Conservation (phyloP, 2,329 filamentous ascomycete genomes). For the Fusarium humuli region DNA sequence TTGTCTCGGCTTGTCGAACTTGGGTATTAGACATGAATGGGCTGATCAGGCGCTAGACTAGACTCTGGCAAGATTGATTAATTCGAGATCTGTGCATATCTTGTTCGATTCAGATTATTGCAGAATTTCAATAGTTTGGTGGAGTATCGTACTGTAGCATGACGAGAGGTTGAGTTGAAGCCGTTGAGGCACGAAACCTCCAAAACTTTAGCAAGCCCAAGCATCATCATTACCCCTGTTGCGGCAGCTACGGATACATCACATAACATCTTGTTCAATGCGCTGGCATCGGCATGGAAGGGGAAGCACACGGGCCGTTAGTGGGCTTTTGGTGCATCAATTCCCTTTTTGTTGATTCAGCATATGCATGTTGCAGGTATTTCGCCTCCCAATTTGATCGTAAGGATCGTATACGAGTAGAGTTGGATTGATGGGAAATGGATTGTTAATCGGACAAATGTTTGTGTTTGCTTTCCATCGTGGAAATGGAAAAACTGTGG, state of each 20-base stretch:
- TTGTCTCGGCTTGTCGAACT: slow-evolving; percentile 29
- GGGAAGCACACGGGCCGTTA: slow-evolving; percentile 39
- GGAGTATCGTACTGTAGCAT: slow-evolving; percentile 7
- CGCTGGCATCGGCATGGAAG: slow-evolving; percentile 21
- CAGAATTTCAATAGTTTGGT: slow-evolving; percentile 33
- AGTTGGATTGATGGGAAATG: too few relatives aligned
- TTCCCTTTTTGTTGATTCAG: slow-evolving; percentile 7
- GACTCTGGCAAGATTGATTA: slow-evolving; percentile 16
- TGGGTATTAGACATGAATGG: slow-evolving; percentile 8
- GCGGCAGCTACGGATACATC: background rate
- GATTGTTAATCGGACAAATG: background rate
- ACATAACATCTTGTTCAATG: slow-evolving; percentile 4
- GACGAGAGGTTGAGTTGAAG: slow-evolving; percentile 9
- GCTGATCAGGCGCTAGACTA: slow-evolving; percentile 37
- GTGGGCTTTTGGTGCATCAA: slow-evolving; percentile 29
- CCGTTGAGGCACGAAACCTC: slow-evolving; percentile 5
- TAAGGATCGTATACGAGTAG: background rate
- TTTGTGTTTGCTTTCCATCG: background rate
- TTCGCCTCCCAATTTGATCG: slow-evolving; percentile 9
- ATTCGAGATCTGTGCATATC: background rate
- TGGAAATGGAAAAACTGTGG: slow-evolving; percentile 8
- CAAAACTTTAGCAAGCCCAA: slow-evolving; percentile 7
- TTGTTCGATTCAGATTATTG: slow-evolving; percentile 3
- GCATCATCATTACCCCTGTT: slow-evolving; percentile 4
- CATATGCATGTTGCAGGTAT: background rate